Evolutionary conservation across 257 asterid species (phyloP), one percentile per base, ranked within the genome.

Genomic region (Paulownia fortunei): DNA sequence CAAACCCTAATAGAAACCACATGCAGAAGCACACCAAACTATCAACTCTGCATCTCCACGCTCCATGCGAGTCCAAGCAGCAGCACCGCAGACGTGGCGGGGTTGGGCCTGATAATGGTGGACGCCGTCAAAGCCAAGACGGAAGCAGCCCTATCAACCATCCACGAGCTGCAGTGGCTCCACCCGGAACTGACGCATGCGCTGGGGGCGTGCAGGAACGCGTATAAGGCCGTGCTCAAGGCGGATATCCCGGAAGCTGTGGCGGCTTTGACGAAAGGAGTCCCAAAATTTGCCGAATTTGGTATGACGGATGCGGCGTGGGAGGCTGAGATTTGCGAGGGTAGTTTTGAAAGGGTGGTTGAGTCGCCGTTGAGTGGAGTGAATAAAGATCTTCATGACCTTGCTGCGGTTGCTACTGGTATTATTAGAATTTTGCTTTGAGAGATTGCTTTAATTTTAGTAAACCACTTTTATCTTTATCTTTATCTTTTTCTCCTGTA

Each of bases 261-360:
- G 37, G 87, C 81, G 34, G 89, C 74, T 11, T 75, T 90, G 27
- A 84, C 56, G 13, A 77, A 32, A 36, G 90, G 92, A 0, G 86
- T 65, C 3, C 92, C 94, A 2, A 90, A 85, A 49, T 87, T 88
- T 56, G 97, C 94, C 5, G 89, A 83, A 30, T 63, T 39, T 24
- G 94, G 91, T 44, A 88, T 92, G 91, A 68, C 44, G 0, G 97
- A 86, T 70, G 86, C 93, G 42, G 89, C 82, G 10, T 51, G 85
- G 32, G 93, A 89, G 79, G 92, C 93, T 42, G 82, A 76, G 32
- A 77, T 69, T 2, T 91, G 97, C 42, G 91, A 88, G 66, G 79
- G 36, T 2, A 76, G 84, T 44, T 84, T 91, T 10, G 78, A 32
- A 9, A 37, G 1, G 13, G 55, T 18, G 72, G 69, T 49, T 23